Base-by-base conservation (phyloP, 2,329 filamentous ascomycete species). In the Penicillium sclerotiorum region DNA sequence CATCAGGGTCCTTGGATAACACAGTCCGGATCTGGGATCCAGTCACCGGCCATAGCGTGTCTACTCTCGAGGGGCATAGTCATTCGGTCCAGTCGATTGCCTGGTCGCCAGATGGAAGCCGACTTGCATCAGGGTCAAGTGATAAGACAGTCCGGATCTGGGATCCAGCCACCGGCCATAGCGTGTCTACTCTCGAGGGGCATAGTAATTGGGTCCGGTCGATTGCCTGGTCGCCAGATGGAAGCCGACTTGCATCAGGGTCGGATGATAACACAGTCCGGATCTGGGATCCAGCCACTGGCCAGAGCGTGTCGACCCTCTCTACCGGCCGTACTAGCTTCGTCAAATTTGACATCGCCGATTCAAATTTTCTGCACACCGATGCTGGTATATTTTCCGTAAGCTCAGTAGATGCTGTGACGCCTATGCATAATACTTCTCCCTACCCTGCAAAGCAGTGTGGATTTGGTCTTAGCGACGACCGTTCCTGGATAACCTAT, bases 31-130 rank as follows among this genome's bases (percentile, higher is more conserved):
- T 51, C 23, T 51, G 39, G 49, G 33, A 47, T 33, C 32, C 25
- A 27, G 30, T 17, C 5, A 47, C 50, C 8, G 38, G 46, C 36
- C 15, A 47, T 15, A 22, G 35, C 36, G 13, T 15, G 70, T 47
- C 47, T n/a, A 59, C 42, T 12, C 46, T 62, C 15, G 44, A 56
- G 33, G 52, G 55, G 8, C 49, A 60, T 49, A 43, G 21, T 27
- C 3, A 23, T 36, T 25, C 12, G 22, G 42, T 52, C 11, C 33
- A 11, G 44, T 52, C 45, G 18, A 54, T 68, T 40, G 57, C 54
- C 27, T 69, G 63, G 50, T 66, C 61, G 11, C 48, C 37, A 23
- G 57, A 66, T 47, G 47, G 57, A 28, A 54, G 50, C 20, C 47
- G 43, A 23, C 38, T 68, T 6, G 61, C 58, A 23, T 67, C 63